Base-by-base conservation (phyloP, 805 yeast genomes). In the Komagataella pseudopastoris region DNA sequence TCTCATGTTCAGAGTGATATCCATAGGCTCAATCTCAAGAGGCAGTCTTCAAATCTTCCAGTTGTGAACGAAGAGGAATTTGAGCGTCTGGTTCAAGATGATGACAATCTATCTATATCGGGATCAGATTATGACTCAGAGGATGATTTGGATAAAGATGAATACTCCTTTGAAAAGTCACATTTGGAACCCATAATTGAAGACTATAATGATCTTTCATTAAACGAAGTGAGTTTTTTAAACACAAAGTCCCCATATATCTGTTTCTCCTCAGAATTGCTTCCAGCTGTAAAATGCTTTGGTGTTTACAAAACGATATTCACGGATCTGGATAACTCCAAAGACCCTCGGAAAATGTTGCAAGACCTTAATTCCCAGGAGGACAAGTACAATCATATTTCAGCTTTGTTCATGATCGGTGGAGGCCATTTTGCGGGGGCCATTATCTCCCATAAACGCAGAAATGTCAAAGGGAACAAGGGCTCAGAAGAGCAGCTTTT, bases 351-450 rank as follows among this genome's bases (percentile, higher is more conserved):
- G 6, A 67, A 65, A n/a, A 61, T 74, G 0, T 57, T 87, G n/a
- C 58, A 60, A 24, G 49, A 58, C 30, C 74, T 75, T 74, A 71
- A 59, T 52, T 51, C 44, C 12, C 48, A 23, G 5, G 43, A 59
- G 14, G 57, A 56, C 14, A 48, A 52, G 8, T 55, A 51, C 55
- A 8, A 49, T 1, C 63, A 57, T 44, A 57, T 54, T 47, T 86
- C 96, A 4, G 95, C 95, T 0, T 65, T 93, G 10, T 77, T 93
- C 57, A 88, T 93, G 96, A 78, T 93, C 51, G 97, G 97, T 14
- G 97, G 98, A 47, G 99, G 99, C 46, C 97, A 93, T 68, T 93
- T 93, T 71, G 96, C 98, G 0, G 99, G 93, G 17, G 96, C 96
- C 0, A 85, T 93, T 46, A 74, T 93, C 6, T 80, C 88, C 1